Percentiles rank a stretch among this genome's conserved stretches.
Evolutionary conservation across 371 early-diverging fungal genomes (phyloP).

Genomic region (Lichtheimia ornata): DNA sequence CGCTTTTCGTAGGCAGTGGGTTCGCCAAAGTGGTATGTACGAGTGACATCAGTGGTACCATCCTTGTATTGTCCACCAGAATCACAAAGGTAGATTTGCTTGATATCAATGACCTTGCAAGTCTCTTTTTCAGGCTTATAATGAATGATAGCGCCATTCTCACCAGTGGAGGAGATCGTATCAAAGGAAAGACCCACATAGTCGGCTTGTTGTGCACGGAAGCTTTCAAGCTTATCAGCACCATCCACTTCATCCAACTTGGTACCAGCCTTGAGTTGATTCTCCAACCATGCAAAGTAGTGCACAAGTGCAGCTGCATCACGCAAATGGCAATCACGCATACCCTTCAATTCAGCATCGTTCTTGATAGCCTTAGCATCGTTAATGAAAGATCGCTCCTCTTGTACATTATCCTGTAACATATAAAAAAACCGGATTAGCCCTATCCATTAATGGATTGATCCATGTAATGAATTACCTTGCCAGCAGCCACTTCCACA

Average conservation of each 20-base stretch:
- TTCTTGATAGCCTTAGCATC: constrained; percentile 94
- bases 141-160: constrained; percentile 97
- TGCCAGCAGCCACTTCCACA: constrained; percentile 60
- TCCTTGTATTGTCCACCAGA: constrained; percentile 98
- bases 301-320: constrained; percentile 92
- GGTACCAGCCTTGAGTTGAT: constrained; percentile 68
- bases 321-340: constrained; percentile 86
- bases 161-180: constrained; percentile 91
- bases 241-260: constrained; percentile 71
- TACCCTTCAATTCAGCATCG: constrained; percentile 87
- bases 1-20: constrained; percentile 89
- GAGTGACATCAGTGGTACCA: constrained; percentile 99
- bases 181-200: constrained; percentile 86
- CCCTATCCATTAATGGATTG: too few species aligned
- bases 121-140: constrained; percentile 84
- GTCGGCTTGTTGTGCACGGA: constrained; percentile 48
- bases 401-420: constrained; percentile 49
- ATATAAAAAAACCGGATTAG: constrained; percentile 21
- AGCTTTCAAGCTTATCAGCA: constrained; percentile 73
- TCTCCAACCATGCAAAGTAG: constrained; percentile 95
- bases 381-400: constrained; percentile 70
- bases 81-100: constrained; percentile 93
- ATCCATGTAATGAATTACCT: not conserved
- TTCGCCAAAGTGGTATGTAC: constrained; percentile 93
- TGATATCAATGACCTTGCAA: constrained; percentile 64